phyloP scores from a whole-genome alignment of 805 yeast genomes.

The Wickerhamomyces bovis region DNA sequence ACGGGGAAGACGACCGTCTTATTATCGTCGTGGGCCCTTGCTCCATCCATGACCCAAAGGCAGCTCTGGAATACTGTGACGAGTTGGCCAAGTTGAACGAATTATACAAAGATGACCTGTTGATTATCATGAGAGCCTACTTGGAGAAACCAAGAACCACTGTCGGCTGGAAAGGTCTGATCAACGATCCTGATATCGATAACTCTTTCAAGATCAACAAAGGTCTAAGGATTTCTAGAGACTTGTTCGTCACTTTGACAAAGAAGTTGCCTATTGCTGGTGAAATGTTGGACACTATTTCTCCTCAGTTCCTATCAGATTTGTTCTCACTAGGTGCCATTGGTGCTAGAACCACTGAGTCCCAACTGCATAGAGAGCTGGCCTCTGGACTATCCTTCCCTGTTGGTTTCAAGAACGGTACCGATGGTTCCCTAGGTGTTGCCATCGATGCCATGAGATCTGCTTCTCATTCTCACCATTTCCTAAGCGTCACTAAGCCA shows the following conservation, averaged over 20 bases:
- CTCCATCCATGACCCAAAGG: slow-evolving; percentile 89
- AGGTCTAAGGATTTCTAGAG: slow-evolving; percentile 85
- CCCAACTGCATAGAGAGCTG: slow-evolving; percentile 93
- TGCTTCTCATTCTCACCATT: slow-evolving; percentile 90
- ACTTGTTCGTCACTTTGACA: slow-evolving; percentile 78
- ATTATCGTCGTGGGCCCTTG: slow-evolving; percentile 95
- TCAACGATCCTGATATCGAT: slow-evolving; percentile 95
- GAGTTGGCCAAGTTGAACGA: slow-evolving; percentile 54
- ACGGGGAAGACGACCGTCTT: slow-evolving; percentile 82
- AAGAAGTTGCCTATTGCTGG: slow-evolving; percentile 87
- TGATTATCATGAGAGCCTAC: slow-evolving; percentile 94
- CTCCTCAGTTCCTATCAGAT: slow-evolving; percentile 93
- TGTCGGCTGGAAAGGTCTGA: slow-evolving; percentile 98
- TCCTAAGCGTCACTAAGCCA: slow-evolving; percentile 90
- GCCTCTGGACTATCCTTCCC: slow-evolving; percentile 98
- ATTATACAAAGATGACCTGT: slow-evolving; percentile 65
- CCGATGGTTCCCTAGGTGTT: slow-evolving; percentile 92
- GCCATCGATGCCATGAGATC: slow-evolving; percentile 93
- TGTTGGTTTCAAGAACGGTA: slow-evolving; percentile 96
- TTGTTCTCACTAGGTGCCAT: slow-evolving; percentile 95
- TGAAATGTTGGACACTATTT: slow-evolving; percentile 96
- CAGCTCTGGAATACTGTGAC: slow-evolving; percentile 84
- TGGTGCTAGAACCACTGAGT: slow-evolving; percentile 98
- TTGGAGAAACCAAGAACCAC: slow-evolving; percentile 97
- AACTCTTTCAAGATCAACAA: slow-evolving; percentile 90